Base-by-base conservation (phyloP, 1,284 basidiomycete genomes). In the Puccinia horiana region DNA sequence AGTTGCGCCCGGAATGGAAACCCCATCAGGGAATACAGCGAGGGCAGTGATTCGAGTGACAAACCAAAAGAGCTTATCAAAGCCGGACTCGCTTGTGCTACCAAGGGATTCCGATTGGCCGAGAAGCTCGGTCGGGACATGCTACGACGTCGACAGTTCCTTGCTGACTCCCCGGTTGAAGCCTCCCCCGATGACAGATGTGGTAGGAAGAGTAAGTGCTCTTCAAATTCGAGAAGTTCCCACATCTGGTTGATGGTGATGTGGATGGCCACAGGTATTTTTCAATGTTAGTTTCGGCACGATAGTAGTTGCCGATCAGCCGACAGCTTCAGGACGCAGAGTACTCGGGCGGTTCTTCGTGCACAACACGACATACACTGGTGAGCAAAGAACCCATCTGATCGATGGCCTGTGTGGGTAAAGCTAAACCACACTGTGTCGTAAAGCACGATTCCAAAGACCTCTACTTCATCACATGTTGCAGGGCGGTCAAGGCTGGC, bases 391-490 rank as follows among this genome's bases (percentile, higher is more conserved):
- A 20, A n/a, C 40, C 29, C 14, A 40, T 16, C 37, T 16, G 56
- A 42, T 37, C 8, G 3, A 37, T 44, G 23, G 32, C 29, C 26
- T 63, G 23, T 54, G 26, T 75, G 32, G n/a, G n/a, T 44, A 84
- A 52, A 52, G 42, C 23, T 73, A 44, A 35, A n/a, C n/a, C n/a
- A n/a, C n/a, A n/a, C n/a, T n/a, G n/a, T n/a, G n/a, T n/a, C n/a
- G n/a, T n/a, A 49, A 61, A 78, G 81, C 49, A 82, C 84, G 29
- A 74, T 83, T 52, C 32, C 54, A 23, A 83, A 70, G 29, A 61
- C 82, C 72, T 56, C 72, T 65, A 18, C 58, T 75, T 49, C 44
- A 37, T 14, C 70, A 74, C 44, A 63, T 63, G 69, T 49, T 65
- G 56, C 32, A 54, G 52, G 44, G 67, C n/a, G 70, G 79, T 12